Base-by-base conservation (phyloP, 495 filamentous ascomycete genomes). In the Wilcoxina mikolae region DNA sequence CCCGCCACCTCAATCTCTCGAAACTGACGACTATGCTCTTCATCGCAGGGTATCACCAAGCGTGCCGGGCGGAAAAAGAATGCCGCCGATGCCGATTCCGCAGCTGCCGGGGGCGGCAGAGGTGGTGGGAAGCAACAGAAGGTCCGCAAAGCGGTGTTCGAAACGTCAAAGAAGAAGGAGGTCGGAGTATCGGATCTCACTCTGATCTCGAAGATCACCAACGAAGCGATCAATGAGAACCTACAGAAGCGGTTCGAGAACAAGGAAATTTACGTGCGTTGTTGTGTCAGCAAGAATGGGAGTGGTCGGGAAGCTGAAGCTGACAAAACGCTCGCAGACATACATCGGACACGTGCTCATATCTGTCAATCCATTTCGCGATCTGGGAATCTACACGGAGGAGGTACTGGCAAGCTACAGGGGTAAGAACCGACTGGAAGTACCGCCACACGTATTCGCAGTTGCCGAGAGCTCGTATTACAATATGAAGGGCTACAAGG, bases 271-370 rank as follows among this genome's bases (percentile, higher is more conserved):
- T 99, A 99, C 72, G 82, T 86, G 74, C 69, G 82, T 70, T 53
- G 54, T 52, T 46, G 5, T 53, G 25, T 35, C 54, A 53, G 56
- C 51, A 64, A 38, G 60, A 15, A 18, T 20, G 45, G 42, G 56
- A 39, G 28, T 26, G 10, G 28, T 31, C 7, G 45, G 23, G 43
- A 18, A 24, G 43, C 15, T 17, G 43, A 18, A 24, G 43, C 43
- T 46, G 43, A 46, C 11, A 20, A 24, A 20, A 11, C n/a, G 11
- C n/a, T 60, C 46, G 56, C 58, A 87, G 82, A 99, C 93, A 54
- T 99, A 99, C 73, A 99, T 99, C 65, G 93, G 93, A 70, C 90
- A 96, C 85, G 93, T 99, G 69, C 69, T 99, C 75, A 93, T 99
- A 59, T 96, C 93, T 25, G 93, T 99, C 70, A 99, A 99, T 71